Percentiles rank a stretch among this genome's conserved stretches.
Conservation (phyloP, 208 protist species). For the Baffinella frigidus region DNA sequence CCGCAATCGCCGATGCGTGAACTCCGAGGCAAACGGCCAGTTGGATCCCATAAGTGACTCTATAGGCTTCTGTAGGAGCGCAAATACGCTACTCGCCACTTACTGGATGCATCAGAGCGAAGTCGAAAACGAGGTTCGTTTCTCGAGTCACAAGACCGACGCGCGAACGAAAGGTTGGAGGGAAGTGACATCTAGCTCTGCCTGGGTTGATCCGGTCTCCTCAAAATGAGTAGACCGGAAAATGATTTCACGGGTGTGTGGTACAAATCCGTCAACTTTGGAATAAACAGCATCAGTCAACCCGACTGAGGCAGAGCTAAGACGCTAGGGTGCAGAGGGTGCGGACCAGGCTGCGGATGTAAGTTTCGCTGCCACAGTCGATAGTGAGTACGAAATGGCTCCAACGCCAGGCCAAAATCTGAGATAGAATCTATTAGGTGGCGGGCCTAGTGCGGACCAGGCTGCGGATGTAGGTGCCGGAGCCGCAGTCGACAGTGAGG, state of each 20-base stretch:
- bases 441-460: neutral
- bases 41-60: too few relatives aligned
- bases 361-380: too few relatives aligned
- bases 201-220: too few relatives aligned
- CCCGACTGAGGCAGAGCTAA: neutral
- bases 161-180: neutral
- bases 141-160: neutral
- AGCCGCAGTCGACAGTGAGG: neutral
- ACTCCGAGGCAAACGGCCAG: too few relatives aligned
- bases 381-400: too few relatives aligned
- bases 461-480: slow-evolving; percentile 46
- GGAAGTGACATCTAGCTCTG: too few relatives aligned
- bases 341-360: neutral
- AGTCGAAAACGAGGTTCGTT: neutral
- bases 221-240: too few relatives aligned
- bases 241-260: too few relatives aligned
- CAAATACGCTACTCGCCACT: too few relatives aligned
- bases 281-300: neutral
- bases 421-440: neutral
- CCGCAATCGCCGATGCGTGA: too few relatives aligned
- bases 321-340: neutral
- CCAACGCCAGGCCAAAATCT: too few relatives aligned
- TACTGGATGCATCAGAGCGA: neutral
- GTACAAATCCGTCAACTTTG: neutral
- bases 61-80: too few relatives aligned